A percentile compares a stretch with the other conserved stretches of the same genome.
phyloP scores from a whole-genome alignment of 306 rosid species.

The Citrullus amarus region DNA sequence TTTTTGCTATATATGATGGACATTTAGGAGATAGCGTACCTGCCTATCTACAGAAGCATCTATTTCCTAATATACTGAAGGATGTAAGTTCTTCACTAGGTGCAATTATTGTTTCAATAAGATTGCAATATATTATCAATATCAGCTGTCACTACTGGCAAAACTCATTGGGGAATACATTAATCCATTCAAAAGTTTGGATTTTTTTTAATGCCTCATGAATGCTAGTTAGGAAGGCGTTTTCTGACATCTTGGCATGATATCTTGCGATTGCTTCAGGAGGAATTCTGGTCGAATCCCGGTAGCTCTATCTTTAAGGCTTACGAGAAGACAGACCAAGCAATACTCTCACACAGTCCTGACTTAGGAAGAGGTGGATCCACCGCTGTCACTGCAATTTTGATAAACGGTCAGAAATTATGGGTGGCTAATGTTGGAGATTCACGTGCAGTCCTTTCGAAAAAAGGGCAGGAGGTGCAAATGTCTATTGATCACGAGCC shows the following conservation, averaged over 20 bases:
- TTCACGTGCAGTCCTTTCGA: slow-evolving; percentile 72
- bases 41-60: slow-evolving; percentile 63
- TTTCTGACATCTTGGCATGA: neutral
- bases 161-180: neutral
- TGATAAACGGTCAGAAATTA: slow-evolving; percentile 41
- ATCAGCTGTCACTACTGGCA: neutral
- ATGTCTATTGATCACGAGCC: slow-evolving; percentile 71
- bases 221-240: neutral
- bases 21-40: slow-evolving; percentile 82
- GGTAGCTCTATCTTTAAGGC: slow-evolving; percentile 41
- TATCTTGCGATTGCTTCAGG: slow-evolving; percentile 22
- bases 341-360: slow-evolving; percentile 55
- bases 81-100: slow-evolving; percentile 44
- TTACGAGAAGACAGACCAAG: slow-evolving; percentile 56
- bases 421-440: slow-evolving; percentile 72
- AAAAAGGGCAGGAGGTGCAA: slow-evolving; percentile 48
- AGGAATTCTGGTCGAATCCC: slow-evolving; percentile 57
- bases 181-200: neutral
- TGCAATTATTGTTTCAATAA: neutral
- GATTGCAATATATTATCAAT: neutral
- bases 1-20: slow-evolving; percentile 82
- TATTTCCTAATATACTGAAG: slow-evolving; percentile 63
- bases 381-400: slow-evolving; percentile 67
- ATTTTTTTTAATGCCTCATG: neutral
- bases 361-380: slow-evolving; percentile 75